Conservation (phyloP, 164 flowering plant species). For the Vitis rupestris region DNA sequence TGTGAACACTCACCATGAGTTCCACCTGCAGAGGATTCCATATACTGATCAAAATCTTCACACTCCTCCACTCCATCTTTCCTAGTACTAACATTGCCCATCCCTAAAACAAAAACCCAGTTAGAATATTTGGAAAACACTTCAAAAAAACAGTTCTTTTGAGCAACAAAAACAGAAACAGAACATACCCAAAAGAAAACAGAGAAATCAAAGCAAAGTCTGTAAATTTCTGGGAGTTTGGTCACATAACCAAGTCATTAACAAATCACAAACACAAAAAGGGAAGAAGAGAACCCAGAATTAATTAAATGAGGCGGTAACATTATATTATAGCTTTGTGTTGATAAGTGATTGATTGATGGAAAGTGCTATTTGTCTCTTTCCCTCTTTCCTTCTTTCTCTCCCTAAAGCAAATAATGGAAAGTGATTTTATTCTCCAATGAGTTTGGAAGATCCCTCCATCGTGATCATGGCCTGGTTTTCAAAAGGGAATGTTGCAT, state of each 20-base stretch:
- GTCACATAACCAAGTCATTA: conserved; percentile 23
- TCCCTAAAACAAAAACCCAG: no score
- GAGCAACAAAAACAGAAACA: background rate
- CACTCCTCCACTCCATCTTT: no score
- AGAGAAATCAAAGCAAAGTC: background rate
- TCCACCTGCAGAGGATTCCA: no score
- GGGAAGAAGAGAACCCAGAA: conserved; percentile 3
- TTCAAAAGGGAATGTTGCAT: conserved; percentile 3
- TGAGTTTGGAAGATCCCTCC: conserved; percentile 61
- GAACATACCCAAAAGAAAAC: background rate
- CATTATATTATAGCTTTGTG: background rate
- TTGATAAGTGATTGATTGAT: conserved; percentile 1
- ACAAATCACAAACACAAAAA: conserved; percentile 8
- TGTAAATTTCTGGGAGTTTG: conserved; percentile 1
- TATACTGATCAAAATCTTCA: no score
- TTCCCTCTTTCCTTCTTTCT: conserved; percentile 1
- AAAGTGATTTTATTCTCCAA: conserved; percentile 34
- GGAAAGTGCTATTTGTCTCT: conserved; percentile 17
- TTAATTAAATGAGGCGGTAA: conserved; percentile 6
- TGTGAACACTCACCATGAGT: no score
- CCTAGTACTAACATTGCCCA: no score
- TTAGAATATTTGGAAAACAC: no score
- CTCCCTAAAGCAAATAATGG: background rate
- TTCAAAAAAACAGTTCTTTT: no score
- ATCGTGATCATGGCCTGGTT: conserved; percentile 10